Evolutionary conservation across 2,329 filamentous ascomycete species (phyloP).

Genomic region (Ceratocystiopsis sp.): DNA sequence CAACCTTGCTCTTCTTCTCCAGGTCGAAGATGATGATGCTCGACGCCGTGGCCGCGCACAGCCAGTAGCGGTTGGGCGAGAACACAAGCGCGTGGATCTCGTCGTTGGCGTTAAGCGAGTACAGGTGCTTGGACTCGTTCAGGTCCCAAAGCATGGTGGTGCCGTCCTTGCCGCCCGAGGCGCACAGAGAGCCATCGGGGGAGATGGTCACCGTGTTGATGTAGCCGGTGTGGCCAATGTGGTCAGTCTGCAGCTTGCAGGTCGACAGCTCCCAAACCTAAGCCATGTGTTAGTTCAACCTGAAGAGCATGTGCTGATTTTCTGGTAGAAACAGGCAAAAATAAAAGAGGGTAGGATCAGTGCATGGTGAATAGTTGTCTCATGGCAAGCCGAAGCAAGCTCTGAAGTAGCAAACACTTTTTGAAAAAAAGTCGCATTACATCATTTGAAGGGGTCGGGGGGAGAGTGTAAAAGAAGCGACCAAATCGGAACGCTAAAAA

Average conservation of each 20-base stretch:
- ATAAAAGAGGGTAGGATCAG: slow-evolving; percentile 38
- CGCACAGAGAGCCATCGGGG: slow-evolving; percentile 96
- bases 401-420: slow-evolving; percentile 99
- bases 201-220: slow-evolving; percentile 99
- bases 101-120: slow-evolving; percentile 97
- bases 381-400: slow-evolving; percentile 67
- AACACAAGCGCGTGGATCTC: slow-evolving; percentile 99
- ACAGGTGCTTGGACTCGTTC: slow-evolving; percentile 99
- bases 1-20: slow-evolving; percentile 99
- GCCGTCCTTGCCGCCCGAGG: slow-evolving; percentile 97
- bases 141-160: slow-evolving; percentile 99
- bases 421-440: slow-evolving; percentile 48
- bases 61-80: slow-evolving; percentile 99
- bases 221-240: slow-evolving; percentile 99
- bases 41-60: slow-evolving; percentile 92
- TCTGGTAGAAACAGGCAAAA: background rate
- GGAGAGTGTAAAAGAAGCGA: background rate
- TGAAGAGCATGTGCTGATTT: background rate
- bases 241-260: slow-evolving; percentile 99
- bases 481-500: slow-evolving; percentile 2
- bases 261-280: slow-evolving; percentile 99
- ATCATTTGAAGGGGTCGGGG: slow-evolving; percentile 50
- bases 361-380: slow-evolving; percentile 67
- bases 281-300: background rate
- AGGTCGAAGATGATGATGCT: slow-evolving; percentile 99